phyloP scores from a whole-genome alignment of 1,139 yeast species.

The Lodderomyces jiufengensis region DNA sequence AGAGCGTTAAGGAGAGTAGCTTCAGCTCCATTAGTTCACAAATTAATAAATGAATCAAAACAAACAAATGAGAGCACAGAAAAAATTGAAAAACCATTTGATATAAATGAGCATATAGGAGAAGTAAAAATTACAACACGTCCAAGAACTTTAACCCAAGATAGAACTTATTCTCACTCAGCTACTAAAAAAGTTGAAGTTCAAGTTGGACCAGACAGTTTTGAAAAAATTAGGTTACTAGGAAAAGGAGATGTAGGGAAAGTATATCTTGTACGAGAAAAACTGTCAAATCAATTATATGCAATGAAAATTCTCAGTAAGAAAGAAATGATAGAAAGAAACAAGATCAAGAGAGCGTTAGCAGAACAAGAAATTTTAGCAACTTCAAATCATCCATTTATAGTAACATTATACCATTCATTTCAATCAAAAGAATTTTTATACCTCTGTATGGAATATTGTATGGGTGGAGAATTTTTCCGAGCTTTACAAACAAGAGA shows the following conservation, averaged over 20 bases:
- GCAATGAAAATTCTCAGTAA: slow-evolving; percentile 93
- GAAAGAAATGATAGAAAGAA: slow-evolving; percentile 90
- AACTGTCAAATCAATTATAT: slow-evolving; percentile 65
- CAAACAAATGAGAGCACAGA: slow-evolving; percentile 6
- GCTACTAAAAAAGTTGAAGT: slow-evolving; percentile 73
- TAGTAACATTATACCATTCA: slow-evolving; percentile 92
- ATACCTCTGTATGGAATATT: slow-evolving; percentile 97
- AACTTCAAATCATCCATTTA: slow-evolving; percentile 94
- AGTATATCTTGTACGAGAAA: slow-evolving; percentile 87
- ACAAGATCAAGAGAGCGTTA: slow-evolving; percentile 88
- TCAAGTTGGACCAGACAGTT: slow-evolving; percentile 81
- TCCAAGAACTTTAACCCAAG: slow-evolving; percentile 50
- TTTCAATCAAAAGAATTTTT: slow-evolving; percentile 91
- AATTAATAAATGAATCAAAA: slow-evolving; percentile 27
- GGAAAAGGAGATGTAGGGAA: slow-evolving; percentile 99
- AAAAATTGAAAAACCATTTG: slow-evolving; percentile 23
- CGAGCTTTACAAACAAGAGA: slow-evolving; percentile 91
- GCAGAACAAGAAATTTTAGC: slow-evolving; percentile 97
- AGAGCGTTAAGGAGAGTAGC: slow-evolving; percentile 69
- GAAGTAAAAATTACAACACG: slow-evolving; percentile 45
- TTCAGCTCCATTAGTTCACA: slow-evolving; percentile 67
- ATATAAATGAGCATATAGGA: slow-evolving; percentile 51
- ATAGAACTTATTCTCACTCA: slow-evolving; percentile 66
- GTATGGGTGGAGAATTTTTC: slow-evolving; percentile 99
- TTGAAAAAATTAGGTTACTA: slow-evolving; percentile 79